Evolutionary conservation across 371 early-diverging fungal species (phyloP).

Genomic region (Mortierella polycephala): DNA sequence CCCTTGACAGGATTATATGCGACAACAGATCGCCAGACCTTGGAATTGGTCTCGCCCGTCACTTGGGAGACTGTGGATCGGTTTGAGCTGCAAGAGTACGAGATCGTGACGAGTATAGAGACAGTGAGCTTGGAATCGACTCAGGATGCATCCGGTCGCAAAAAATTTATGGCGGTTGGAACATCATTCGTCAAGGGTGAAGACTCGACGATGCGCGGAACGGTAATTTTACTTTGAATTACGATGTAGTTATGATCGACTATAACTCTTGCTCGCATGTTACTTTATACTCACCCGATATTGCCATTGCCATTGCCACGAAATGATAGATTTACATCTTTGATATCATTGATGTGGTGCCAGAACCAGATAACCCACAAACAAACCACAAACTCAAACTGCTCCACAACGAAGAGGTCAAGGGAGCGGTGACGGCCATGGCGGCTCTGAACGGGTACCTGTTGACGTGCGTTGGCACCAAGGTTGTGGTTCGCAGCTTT

Average conservation of each 20-base stretch:
- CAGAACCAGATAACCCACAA: constrained; percentile 94
- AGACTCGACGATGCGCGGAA: constrained; percentile 91
- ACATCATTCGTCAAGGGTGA: constrained; percentile 94
- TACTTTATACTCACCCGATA: not conserved
- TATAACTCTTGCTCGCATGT: not conserved
- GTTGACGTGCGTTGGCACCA: constrained; percentile 91
- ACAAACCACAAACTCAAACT: constrained; percentile 94
- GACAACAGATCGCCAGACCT: constrained; percentile 65
- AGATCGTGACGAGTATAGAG: constrained; percentile 85
- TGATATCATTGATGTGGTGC: constrained; percentile 98
- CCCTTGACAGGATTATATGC: constrained; percentile 75
- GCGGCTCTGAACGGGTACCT: constrained; percentile 90
- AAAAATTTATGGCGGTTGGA: constrained; percentile 90
- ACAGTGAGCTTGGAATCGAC: constrained; percentile 88
- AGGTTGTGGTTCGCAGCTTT: constrained; percentile 91
- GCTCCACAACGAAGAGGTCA: constrained; percentile 87
- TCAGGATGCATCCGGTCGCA: constrained; percentile 87
- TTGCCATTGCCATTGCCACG: not conserved
- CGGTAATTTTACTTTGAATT: constrained; percentile 61
- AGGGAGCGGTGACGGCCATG: constrained; percentile 94
- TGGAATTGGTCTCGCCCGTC: constrained; percentile 92
- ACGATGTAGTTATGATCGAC: not conserved
- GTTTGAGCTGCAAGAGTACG: constrained; percentile 84
- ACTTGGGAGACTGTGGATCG: constrained; percentile 96
- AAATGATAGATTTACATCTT: constrained; percentile 81